phyloP scores from a whole-genome alignment of 495 filamentous ascomycete genomes.

The Penicillium fimorum region DNA sequence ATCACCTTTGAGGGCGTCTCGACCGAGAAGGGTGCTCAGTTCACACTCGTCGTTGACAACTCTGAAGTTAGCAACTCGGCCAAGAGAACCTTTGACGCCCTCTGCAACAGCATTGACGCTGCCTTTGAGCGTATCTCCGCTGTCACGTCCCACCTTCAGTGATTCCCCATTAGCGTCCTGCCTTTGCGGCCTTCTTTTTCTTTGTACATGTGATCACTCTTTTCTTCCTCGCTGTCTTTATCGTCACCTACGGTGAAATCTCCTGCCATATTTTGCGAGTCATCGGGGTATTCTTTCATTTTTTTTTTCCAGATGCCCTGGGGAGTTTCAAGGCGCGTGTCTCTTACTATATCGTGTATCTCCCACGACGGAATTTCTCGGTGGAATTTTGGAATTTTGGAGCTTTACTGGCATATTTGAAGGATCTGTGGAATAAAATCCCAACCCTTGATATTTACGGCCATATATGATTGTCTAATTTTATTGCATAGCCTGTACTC shows the following conservation, averaged over 20 bases:
- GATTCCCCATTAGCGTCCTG: slow-evolving; percentile 38
- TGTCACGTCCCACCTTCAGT: slow-evolving; percentile 48
- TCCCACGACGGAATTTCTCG: slow-evolving; percentile 24
- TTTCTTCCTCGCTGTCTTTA: slow-evolving; percentile 26
- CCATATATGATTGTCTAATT: slow-evolving; percentile 12
- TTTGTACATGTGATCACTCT: slow-evolving; percentile 25
- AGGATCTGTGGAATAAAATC: slow-evolving; percentile 24
- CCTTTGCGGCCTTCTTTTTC: slow-evolving; percentile 21
- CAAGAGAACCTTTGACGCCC: slow-evolving; percentile 39
- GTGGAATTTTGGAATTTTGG: slow-evolving; percentile 24
- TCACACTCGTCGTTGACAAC: slow-evolving; percentile 60
- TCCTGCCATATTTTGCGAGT: slow-evolving; percentile 18
- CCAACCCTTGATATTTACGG: slow-evolving; percentile 22
- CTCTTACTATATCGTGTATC: slow-evolving; percentile 18
- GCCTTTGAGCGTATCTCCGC: slow-evolving; percentile 48
- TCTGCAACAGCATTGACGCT: slow-evolving; percentile 53
- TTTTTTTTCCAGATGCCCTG: slow-evolving; percentile 5
- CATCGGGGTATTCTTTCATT: slow-evolving; percentile 6
- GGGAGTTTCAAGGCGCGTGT: slow-evolving; percentile 29
- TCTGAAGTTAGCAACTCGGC: slow-evolving; percentile 26
- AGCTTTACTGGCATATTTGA: slow-evolving; percentile 21
- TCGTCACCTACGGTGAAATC: slow-evolving; percentile 20
- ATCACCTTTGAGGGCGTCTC: slow-evolving; percentile 54
- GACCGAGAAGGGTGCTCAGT: slow-evolving; percentile 56
- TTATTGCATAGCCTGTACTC: slow-evolving; percentile 9